Evolutionary conservation across 202 grass and related monocot species (phyloP).

Genomic region (Setaria italica): DNA sequence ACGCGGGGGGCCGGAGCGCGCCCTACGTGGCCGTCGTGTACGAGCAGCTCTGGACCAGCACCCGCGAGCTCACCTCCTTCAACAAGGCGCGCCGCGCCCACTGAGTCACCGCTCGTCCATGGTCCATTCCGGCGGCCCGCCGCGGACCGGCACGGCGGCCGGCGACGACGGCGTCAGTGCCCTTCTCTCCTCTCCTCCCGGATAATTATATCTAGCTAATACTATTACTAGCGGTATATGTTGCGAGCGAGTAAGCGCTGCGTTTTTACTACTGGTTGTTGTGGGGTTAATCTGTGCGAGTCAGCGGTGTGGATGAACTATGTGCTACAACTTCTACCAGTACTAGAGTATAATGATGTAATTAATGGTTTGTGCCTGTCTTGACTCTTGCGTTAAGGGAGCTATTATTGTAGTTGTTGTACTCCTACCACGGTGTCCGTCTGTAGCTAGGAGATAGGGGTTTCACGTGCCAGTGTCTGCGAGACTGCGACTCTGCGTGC

Average conservation of each 20-base stretch:
- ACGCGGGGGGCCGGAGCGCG: background rate
- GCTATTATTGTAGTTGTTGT: no score
- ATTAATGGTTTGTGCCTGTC: background rate
- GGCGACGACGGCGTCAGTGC: background rate
- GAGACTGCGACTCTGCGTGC: no score
- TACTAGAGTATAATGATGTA: background rate
- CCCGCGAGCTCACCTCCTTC: constrained; percentile 58
- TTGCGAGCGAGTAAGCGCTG: background rate
- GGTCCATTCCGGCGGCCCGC: no score
- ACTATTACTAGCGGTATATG: background rate
- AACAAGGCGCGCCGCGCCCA: background rate
- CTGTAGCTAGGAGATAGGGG: background rate
- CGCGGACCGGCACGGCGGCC: no score
- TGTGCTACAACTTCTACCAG: background rate
- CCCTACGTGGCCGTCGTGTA: constrained; percentile 55
- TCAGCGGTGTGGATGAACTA: background rate
- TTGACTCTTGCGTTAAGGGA: background rate
- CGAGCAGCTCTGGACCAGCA: constrained; percentile 57
- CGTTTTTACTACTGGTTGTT: background rate
- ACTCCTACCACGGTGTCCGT: background rate
- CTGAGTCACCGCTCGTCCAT: background rate
- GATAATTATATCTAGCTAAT: background rate
- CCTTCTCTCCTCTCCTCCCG: background rate
- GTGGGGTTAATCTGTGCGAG: background rate
- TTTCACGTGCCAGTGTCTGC: background rate